These are phyloP conservation scores for Ceratocystis cubensis DNA, from an alignment of 2,329 filamentous ascomycete species.

Conservation along the genomic window DNA sequence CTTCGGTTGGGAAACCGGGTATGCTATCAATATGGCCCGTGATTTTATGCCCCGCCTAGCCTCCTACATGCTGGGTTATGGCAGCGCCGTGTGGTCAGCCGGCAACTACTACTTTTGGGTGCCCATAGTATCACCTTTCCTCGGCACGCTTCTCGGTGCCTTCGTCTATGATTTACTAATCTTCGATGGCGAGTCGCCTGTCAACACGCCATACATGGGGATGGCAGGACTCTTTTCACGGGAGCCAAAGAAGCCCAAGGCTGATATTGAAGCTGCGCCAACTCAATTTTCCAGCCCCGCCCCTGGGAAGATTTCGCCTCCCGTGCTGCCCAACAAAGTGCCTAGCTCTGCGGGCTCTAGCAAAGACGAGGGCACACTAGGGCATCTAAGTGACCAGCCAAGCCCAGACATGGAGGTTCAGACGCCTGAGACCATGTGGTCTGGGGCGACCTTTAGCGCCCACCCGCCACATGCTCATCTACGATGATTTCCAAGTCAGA, in stretches of 20 bases:
- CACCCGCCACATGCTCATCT: not conserved
- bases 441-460: not conserved
- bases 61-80: conserved; percentile 56
- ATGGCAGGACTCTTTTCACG: conserved; percentile 38
- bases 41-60: conserved; percentile 59
- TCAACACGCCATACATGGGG: conserved; percentile 56
- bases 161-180: conserved; percentile 56
- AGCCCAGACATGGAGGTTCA: not conserved
- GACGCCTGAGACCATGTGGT: not conserved
- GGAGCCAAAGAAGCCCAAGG: conserved; percentile 25
- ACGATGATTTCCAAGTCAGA: not conserved
- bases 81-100: conserved; percentile 51
- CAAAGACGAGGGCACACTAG: not conserved
- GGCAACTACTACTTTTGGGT: conserved; percentile 66
- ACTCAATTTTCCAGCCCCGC: not conserved
- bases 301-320: not conserved
- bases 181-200: conserved; percentile 56
- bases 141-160: conserved; percentile 50
- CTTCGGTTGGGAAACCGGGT: conserved; percentile 66
- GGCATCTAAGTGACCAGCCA: not conserved
- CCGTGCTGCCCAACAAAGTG: not conserved
- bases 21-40: conserved; percentile 60
- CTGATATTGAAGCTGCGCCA: conserved; percentile 23
- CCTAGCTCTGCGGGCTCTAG: not conserved
- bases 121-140: conserved; percentile 59